phyloP scores from a whole-genome alignment of 2,329 filamentous ascomycete species.

The Teratosphaeriaceae sp. region DNA sequence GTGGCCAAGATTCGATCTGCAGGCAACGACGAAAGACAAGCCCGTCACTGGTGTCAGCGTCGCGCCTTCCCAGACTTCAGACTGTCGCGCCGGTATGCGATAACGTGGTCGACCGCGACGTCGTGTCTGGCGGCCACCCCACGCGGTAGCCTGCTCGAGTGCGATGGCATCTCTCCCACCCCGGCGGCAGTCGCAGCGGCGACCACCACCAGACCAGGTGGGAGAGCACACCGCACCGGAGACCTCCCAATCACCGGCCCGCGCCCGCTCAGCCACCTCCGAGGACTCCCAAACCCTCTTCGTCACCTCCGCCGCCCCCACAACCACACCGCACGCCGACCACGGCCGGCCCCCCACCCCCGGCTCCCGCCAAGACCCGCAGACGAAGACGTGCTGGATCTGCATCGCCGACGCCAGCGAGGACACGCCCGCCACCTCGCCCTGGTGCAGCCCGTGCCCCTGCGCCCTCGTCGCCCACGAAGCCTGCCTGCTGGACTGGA shows the following conservation, averaged over 20 bases:
- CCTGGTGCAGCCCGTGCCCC: conserved; percentile 83
- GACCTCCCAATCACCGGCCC: conserved; percentile 16
- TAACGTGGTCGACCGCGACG: neutral
- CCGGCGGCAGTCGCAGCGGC: conserved; percentile 17
- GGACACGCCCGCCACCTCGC: conserved; percentile 52
- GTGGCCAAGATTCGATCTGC: too few species aligned
- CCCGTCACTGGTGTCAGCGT: too few species aligned
- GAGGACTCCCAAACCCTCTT: conserved; percentile 43
- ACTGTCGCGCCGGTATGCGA: too few species aligned
- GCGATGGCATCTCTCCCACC: conserved; percentile 40
- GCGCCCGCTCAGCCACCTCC: conserved; percentile 33
- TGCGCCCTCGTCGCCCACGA: conserved; percentile 91
- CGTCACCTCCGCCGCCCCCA: conserved; percentile 27
- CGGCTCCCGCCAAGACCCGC: conserved; percentile 25
- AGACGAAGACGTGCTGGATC: conserved; percentile 58
- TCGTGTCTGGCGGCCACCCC: too few species aligned
- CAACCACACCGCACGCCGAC: conserved; percentile 4
- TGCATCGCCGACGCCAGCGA: conserved; percentile 62
- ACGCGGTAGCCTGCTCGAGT: neutral
- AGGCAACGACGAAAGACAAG: too few species aligned
- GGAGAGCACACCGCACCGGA: conserved; percentile 9
- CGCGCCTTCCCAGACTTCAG: too few species aligned
- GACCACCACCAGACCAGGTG: conserved; percentile 13
- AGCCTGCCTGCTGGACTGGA: conserved; percentile 82
- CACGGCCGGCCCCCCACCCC: conserved; percentile 5